Base-by-base conservation (phyloP, 1,284 basidiomycete species). In the Cryptococcus hybrid region DNA sequence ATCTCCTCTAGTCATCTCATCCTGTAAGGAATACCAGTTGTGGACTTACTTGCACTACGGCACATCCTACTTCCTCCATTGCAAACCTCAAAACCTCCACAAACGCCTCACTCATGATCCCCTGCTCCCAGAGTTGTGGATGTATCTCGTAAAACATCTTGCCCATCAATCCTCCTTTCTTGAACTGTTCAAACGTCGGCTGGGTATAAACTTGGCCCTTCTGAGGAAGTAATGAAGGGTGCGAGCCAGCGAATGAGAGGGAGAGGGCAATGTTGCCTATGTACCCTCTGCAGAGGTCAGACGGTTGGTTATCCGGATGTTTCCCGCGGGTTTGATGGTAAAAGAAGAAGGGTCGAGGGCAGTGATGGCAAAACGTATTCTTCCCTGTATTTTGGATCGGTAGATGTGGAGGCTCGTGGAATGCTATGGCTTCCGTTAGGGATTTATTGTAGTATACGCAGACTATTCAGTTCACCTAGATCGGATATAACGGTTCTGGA, bases 91-190 rank as follows among this genome's bases (percentile, higher is more conserved):
- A 53, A 5, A 74, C 71, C 54, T 75, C 75, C n/a, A 52, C 60
- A 54, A 77, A 77, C 18, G 73, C 75, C 63, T 77, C 73, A 11
- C 66, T 66, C 58, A 71, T 72, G 12, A 77, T 55, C 0, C 75
- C 73, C 58, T 70, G 64, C 6, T 70, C 73, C 75, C 75, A 77
- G 2, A 77, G 52, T 47, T 77, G 75, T 4, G 75, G 75, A 57
- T 77, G 75, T 13, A 74, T 64, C 64, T 77, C 75, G 62, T 73
- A 77, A 57, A 74, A 77, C 62, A 77, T 53, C 53, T 65, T 65
- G 11, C 68, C 75, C 34, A 45, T 52, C 5, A 74, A 57, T 13
- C 57, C 51, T 2, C 60, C 63, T 34, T 58, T 46, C 1, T 54
- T 44, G 3, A 55, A 58, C 30, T 69, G 52, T 6, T 51, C 56